Evolutionary conservation across 164 flowering plant species (phyloP), one percentile per base, ranked within the genome.

Genomic region (Stephania cephalantha): DNA sequence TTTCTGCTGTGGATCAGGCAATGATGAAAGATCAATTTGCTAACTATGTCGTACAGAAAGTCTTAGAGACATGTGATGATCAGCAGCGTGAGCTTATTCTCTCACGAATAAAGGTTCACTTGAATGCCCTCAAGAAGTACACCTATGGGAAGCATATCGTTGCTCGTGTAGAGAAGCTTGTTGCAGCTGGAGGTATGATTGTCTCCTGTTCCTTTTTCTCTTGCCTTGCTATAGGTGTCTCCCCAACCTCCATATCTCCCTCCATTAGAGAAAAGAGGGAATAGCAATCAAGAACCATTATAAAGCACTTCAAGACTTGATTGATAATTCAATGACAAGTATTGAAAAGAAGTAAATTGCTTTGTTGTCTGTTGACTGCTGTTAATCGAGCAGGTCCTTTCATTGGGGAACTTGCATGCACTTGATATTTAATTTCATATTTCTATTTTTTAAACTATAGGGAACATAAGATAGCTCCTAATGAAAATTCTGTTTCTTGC

Each of bases 11-110:
- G 69, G 53, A 70, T 1, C 87, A 93, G 95, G 95, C 93, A 44
- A 93, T 91, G 96, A 93, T 91, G 96, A 93, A 93, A 72, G 98
- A 93, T 73, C 98, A 93, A 81, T 93, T 93, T 81, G 98, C 93
- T 29, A 93, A 93, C 76, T 93, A 93, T 46, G 98, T 93, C 74
- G 98, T 93, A 46, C 98, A 93, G 80, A 93, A 93, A 79, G 96
- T 91, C 44, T 75, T 93, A 71, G 98, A 93, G 79, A 91, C 93
- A 42, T 91, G 96, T 68, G 90, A 87, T 72, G 98, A 93, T 78
- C 92, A 90, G 77, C 91, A 93, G 66, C 91, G 94, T 18, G 96
- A 89, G 81, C 86, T 87, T 78, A 89, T 93, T 73, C 84, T 93
- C 45, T 81, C 94, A 0, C 88, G 98, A 52, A 86, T 93, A 61